These are phyloP conservation scores for Fusarium tricinctum DNA, from an alignment of 2,329 filamentous ascomycete genomes.

Conservation along the genomic window DNA sequence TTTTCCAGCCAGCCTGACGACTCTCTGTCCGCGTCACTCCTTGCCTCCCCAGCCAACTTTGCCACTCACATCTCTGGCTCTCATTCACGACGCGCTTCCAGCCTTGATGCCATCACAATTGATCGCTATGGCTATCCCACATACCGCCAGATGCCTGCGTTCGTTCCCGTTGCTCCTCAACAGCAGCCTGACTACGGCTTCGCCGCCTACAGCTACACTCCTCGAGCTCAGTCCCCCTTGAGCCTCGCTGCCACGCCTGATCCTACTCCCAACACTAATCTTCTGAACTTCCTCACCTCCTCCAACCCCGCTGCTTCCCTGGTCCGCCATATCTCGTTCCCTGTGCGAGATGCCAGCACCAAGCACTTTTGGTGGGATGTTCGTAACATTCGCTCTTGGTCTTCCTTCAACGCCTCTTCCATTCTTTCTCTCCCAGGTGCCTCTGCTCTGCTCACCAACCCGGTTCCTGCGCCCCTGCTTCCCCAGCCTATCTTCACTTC, in stretches of 20 bases:
- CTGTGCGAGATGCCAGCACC: slow-evolving; percentile 73
- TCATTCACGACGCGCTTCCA: slow-evolving; percentile 71
- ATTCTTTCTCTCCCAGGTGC: slow-evolving; percentile 82
- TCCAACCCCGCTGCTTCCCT: slow-evolving; percentile 86
- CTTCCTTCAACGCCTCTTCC: slow-evolving; percentile 78
- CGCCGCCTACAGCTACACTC: slow-evolving; percentile 56
- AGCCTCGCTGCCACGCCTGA: slow-evolving; percentile 60
- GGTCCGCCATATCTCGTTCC: slow-evolving; percentile 82
- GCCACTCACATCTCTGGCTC: slow-evolving; percentile 56
- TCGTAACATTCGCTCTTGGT: slow-evolving; percentile 87
- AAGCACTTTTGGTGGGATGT: slow-evolving; percentile 98
- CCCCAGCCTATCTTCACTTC: slow-evolving; percentile 69
- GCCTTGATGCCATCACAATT: slow-evolving; percentile 75
- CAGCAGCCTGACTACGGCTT: slow-evolving; percentile 60
- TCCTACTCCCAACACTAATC: slow-evolving; percentile 72
- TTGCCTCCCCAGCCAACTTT: slow-evolving; percentile 75
- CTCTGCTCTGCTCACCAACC: slow-evolving; percentile 77
- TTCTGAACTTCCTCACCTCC: slow-evolving; percentile 82
- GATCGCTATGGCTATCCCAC: slow-evolving; percentile 85
- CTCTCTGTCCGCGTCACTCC: slow-evolving; percentile 62
- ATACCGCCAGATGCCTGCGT: slow-evolving; percentile 78
- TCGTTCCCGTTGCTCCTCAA: slow-evolving; percentile 49
- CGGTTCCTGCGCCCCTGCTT: slow-evolving; percentile 73
- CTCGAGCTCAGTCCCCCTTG: slow-evolving; percentile 63
- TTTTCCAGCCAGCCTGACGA: slow-evolving; percentile 56